Base-by-base conservation (phyloP, 1,284 basidiomycete species). In the Boletus sp. region DNA sequence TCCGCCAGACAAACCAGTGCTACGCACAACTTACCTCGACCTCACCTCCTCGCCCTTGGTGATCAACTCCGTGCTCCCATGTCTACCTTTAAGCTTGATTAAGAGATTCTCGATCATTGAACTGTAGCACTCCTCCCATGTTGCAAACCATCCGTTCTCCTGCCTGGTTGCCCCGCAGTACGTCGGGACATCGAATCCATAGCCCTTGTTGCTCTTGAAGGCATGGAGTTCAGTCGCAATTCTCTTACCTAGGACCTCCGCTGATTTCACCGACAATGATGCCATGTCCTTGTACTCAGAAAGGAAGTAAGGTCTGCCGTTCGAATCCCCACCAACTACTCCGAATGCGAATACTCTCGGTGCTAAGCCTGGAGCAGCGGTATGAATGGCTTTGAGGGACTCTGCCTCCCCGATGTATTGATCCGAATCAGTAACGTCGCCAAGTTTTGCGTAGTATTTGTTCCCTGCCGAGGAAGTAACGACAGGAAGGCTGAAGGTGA, bases 81-180 rank as follows among this genome's bases (percentile, higher is more conserved):
- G 76, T 53, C 73, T 73, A 20, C 66, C 66, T 44, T 66, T 60
- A 12, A 93, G 70, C 45, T 81, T 71, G 44, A 70, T 65, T 35
- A 88, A 71, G 45, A 93, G 65, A 51, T 85, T 83, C 23, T 75
- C 74, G 46, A 87, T 81, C 71, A 91, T 81, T 13, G 71, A 74
- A 59, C 76, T 75, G 69, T 81, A 93, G 58, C 81, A 84, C 48
- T 77, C 72, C 48, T 84, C 80, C 89, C 88, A 92, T 0, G 76
- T 81, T 41, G 76, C 68, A 58, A 74, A 82, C 83, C 84, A 87
- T 8, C 85, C 84, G 56, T 92, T 92, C 48, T 80, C 75, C 58
- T 90, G 76, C 49, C 81, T 77, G 5, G 90, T 93, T 7, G 73
- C 76, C 2, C 91, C 91, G 57, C 91, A 94, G 65, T 82, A 88